phyloP scores from a whole-genome alignment of 2,329 filamentous ascomycete genomes.

The Xylaria hypoxylon region DNA sequence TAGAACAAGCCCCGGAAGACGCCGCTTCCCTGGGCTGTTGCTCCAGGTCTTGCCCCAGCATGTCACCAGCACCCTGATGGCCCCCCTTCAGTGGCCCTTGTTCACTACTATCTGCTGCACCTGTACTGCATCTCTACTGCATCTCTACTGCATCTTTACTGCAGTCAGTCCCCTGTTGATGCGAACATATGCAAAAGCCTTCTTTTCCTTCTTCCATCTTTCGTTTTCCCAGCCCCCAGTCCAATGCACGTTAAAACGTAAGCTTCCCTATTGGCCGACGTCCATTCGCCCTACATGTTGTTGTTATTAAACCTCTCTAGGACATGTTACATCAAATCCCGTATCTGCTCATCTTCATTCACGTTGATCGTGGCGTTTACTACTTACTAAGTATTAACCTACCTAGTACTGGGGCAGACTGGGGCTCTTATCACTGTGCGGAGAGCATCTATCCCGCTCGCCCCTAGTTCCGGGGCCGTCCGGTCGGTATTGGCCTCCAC shows the following conservation, averaged over 20 bases:
- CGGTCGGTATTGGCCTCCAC: constrained; percentile 17
- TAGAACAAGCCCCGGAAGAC: constrained; percentile 37
- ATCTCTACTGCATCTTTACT: no score
- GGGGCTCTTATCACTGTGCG: constrained; percentile 20
- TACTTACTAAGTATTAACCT: no score
- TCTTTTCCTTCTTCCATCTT: constrained; percentile 12
- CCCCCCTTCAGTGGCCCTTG: no score
- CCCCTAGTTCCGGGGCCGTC: constrained; percentile 26
- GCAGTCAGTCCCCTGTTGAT: background rate
- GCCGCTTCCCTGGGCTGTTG: constrained; percentile 38
- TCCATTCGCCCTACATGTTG: constrained; percentile 1
- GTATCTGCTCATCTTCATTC: constrained; percentile 8
- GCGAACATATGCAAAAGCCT: constrained; percentile 28
- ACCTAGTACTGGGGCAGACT: no score
- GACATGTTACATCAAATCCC: constrained; percentile 1
- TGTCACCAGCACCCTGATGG: constrained; percentile 1
- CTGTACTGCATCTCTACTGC: no score
- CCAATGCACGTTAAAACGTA: background rate
- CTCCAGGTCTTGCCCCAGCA: background rate
- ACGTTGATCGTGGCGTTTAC: constrained; percentile 2
- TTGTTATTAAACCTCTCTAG: constrained; percentile 14
- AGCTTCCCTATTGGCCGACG: constrained; percentile 23
- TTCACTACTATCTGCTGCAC: no score
- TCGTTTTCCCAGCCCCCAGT: background rate
- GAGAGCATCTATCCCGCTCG: constrained; percentile 12